A percentile compares a stretch with the other conserved stretches of the same genome.
Evolutionary conservation across 2,329 filamentous ascomycete species (phyloP).

Genomic region (Aspergillus caelatus): DNA sequence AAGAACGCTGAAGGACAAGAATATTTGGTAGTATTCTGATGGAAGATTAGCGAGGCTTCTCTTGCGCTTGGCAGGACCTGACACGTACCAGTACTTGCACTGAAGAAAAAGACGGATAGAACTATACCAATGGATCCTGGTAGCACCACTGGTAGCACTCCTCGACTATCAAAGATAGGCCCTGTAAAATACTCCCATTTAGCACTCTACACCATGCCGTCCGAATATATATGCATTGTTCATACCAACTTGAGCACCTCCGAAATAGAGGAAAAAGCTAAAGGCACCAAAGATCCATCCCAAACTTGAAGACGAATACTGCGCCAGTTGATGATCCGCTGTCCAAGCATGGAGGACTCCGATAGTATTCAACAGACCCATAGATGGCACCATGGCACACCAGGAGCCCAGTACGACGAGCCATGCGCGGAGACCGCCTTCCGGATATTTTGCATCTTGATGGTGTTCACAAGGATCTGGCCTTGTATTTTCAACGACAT

Average conservation of each 20-base stretch:
- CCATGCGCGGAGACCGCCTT: conserved; percentile 48
- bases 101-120: conserved; percentile 33
- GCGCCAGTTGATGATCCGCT: conserved; percentile 35
- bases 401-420: conserved; percentile 46
- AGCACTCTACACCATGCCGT: background rate
- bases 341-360: conserved; percentile 44
- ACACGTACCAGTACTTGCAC: conserved; percentile 25
- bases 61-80: background rate
- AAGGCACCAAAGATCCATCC: conserved; percentile 48
- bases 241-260: conserved; percentile 24
- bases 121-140: conserved; percentile 30
- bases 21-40: conserved; percentile 41
- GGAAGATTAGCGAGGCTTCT: background rate
- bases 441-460: conserved; percentile 31
- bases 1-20: conserved; percentile 39
- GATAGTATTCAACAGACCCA: conserved; percentile 45
- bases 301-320: conserved; percentile 35
- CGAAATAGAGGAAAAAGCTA: conserved; percentile 41
- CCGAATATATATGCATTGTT: background rate
- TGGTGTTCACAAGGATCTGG: background rate
- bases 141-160: conserved; percentile 32
- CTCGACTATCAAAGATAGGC: conserved; percentile 42
- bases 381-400: conserved; percentile 37
- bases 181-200: conserved; percentile 21
- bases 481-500: background rate